A percentile compares a stretch with the other conserved stretches of the same genome.
phyloP scores from a whole-genome alignment of 768 basidiomycete species.

The Amanita pallidorosea region DNA sequence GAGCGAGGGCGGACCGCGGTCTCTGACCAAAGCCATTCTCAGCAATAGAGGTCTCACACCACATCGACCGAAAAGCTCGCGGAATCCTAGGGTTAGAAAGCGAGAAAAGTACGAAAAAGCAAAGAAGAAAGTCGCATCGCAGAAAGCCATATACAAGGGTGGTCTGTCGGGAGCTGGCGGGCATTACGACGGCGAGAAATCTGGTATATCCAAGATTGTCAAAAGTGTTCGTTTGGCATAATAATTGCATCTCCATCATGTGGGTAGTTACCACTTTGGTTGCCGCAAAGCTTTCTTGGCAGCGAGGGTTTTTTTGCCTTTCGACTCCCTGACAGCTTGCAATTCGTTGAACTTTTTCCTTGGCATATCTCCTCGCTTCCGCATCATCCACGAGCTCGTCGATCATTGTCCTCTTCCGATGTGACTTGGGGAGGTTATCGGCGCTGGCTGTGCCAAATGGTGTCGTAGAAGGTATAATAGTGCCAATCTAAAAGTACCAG shows the following conservation, averaged over 20 bases:
- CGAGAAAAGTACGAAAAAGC: slow-evolving; percentile 89
- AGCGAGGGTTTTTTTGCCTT: slow-evolving; percentile 59
- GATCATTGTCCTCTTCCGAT: slow-evolving; percentile 74
- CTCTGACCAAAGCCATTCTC: slow-evolving; percentile 83
- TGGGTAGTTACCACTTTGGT: slow-evolving; percentile 50
- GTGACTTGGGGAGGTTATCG: slow-evolving; percentile 61
- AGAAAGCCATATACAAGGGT: slow-evolving; percentile 89
- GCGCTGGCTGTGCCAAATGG: slow-evolving; percentile 62
- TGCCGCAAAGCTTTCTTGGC: slow-evolving; percentile 52
- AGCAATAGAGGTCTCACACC: slow-evolving; percentile 94
- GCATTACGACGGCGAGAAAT: slow-evolving; percentile 85
- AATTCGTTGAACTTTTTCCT: slow-evolving; percentile 82
- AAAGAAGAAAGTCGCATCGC: slow-evolving; percentile 82
- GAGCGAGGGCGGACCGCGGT: slow-evolving; percentile 60
- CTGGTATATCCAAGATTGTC: slow-evolving; percentile 85
- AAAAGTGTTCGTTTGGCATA: slow-evolving; percentile 65
- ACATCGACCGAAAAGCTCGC: slow-evolving; percentile 75
- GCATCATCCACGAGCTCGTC: slow-evolving; percentile 87
- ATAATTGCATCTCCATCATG: background rate
- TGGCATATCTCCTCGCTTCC: slow-evolving; percentile 80
- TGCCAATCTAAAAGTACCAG: slow-evolving; percentile 52
- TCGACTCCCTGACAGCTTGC: slow-evolving; percentile 54
- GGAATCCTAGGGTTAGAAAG: slow-evolving; percentile 98
- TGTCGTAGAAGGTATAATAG: slow-evolving; percentile 55
- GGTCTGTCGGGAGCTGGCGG: slow-evolving; percentile 59